These are phyloP conservation scores for Pestalotiopsis sp. DNA, from an alignment of 2,329 filamentous ascomycete genomes.

Conservation along the genomic window DNA sequence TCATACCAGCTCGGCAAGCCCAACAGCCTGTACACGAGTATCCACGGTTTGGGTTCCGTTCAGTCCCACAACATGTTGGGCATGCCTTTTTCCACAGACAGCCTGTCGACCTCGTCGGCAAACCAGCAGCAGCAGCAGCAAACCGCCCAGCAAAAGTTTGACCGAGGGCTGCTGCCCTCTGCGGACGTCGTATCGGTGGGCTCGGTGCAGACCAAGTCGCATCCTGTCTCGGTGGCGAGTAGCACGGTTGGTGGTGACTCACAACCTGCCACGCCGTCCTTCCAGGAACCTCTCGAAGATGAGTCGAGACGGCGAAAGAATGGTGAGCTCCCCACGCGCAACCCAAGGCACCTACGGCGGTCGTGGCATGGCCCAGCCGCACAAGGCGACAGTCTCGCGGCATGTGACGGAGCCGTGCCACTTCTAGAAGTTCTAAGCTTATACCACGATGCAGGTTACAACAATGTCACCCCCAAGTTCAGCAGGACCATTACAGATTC, in stretches of 20 bases:
- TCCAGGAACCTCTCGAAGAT: conserved; percentile 50
- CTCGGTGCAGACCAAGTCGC: conserved; percentile 41
- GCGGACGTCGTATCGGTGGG: conserved; percentile 44
- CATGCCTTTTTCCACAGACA: conserved; percentile 35
- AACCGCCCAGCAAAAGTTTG: conserved; percentile 38
- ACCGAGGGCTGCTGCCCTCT: conserved; percentile 46
- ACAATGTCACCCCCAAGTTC: conserved; percentile 61
- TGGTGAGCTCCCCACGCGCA: conserved; percentile 46
- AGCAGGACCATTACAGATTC: conserved; percentile 85
- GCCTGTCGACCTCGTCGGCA: conserved; percentile 28
- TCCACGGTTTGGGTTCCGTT: conserved; percentile 28
- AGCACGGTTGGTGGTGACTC: conserved; percentile 59
- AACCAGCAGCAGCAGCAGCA: conserved; percentile 37
- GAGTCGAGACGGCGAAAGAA: conserved; percentile 49
- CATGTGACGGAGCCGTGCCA: background rate
- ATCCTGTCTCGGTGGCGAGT: conserved; percentile 59
- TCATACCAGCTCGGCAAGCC: conserved; percentile 52
- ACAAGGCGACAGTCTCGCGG: conserved; percentile 50
- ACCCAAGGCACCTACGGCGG: background rate
- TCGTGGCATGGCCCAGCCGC: conserved; percentile 27
- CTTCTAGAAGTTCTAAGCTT: conserved; percentile 27
- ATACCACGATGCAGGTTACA: conserved; percentile 25
- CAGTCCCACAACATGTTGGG: conserved; percentile 36
- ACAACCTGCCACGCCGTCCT: conserved; percentile 55
- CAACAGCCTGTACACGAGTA: conserved; percentile 41